phyloP scores from a whole-genome alignment of 495 filamentous ascomycete species.

The Xylaria bambusicola region DNA sequence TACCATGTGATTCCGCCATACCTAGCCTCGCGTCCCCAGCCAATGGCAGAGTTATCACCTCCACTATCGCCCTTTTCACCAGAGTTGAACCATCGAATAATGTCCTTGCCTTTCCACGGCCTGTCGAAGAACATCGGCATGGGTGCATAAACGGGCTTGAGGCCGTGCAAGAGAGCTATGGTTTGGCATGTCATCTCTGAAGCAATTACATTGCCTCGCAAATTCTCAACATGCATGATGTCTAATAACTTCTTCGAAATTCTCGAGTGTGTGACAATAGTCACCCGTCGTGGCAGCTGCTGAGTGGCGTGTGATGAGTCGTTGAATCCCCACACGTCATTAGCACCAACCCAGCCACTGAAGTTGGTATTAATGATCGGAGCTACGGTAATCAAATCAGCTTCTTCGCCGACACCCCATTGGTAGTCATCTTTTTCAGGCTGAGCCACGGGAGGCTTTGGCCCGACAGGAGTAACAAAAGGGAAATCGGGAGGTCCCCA shows the following conservation, averaged over 20 bases:
- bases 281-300: conserved; percentile 63
- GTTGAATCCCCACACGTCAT: conserved; percentile 64
- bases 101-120: conserved; percentile 55
- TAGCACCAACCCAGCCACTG: conserved; percentile 63
- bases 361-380: conserved; percentile 69
- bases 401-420: conserved; percentile 77
- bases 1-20: conserved; percentile 63
- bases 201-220: conserved; percentile 61
- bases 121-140: conserved; percentile 71
- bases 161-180: conserved; percentile 65
- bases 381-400: conserved; percentile 70
- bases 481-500: conserved; percentile 63
- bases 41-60: conserved; percentile 50
- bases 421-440: conserved; percentile 62
- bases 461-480: conserved; percentile 61
- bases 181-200: conserved; percentile 73
- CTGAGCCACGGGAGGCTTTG: conserved; percentile 53
- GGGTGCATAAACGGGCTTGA: conserved; percentile 69
- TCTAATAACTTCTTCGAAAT: conserved; percentile 64
- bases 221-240: conserved; percentile 64
- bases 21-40: conserved; percentile 54
- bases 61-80: conserved; percentile 50
- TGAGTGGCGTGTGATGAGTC: conserved; percentile 46
- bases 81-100: conserved; percentile 65
- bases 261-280: conserved; percentile 66